Conservation (phyloP, 2,329 filamentous ascomycete genomes). For the Ascochyta rabiei region DNA sequence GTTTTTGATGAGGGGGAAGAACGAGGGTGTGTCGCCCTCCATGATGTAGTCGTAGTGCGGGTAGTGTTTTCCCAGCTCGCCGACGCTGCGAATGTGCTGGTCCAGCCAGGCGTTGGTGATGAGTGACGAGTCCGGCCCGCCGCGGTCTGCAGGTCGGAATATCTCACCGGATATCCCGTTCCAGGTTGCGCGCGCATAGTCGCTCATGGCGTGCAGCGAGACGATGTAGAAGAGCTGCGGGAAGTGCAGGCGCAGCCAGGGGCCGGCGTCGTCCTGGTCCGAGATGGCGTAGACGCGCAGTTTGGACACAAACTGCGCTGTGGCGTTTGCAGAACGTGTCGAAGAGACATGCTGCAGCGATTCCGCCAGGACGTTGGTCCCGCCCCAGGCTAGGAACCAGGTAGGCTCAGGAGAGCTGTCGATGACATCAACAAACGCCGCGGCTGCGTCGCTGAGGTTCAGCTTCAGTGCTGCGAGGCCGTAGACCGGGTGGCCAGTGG, state of each 20-base stretch:
- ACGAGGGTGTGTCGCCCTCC: slow-evolving; percentile 56
- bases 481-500: slow-evolving; percentile 37
- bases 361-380: slow-evolving; percentile 58
- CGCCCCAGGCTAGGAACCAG: slow-evolving; percentile 60
- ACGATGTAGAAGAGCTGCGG: slow-evolving; percentile 59
- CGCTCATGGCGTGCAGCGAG: slow-evolving; percentile 57
- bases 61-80: slow-evolving; percentile 52
- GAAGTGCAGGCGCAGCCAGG: slow-evolving; percentile 56
- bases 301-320: slow-evolving; percentile 48
- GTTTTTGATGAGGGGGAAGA: slow-evolving; percentile 52
- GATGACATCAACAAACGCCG: slow-evolving; percentile 29
- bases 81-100: slow-evolving; percentile 54
- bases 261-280: slow-evolving; percentile 60
- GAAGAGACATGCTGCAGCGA: slow-evolving; percentile 51
- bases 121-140: slow-evolving; percentile 50
- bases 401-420: slow-evolving; percentile 47
- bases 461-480: slow-evolving; percentile 6
- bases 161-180: slow-evolving; percentile 55
- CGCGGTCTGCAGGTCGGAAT: slow-evolving; percentile 48
- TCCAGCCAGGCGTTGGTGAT: slow-evolving; percentile 56
- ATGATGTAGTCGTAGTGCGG: slow-evolving; percentile 54
- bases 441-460: slow-evolving; percentile 19
- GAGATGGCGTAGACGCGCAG: slow-evolving; percentile 61
- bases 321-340: slow-evolving; percentile 35
- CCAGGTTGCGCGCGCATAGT: slow-evolving; percentile 58